Base-by-base conservation (phyloP, 306 rosid species). In the Vicia villosa region DNA sequence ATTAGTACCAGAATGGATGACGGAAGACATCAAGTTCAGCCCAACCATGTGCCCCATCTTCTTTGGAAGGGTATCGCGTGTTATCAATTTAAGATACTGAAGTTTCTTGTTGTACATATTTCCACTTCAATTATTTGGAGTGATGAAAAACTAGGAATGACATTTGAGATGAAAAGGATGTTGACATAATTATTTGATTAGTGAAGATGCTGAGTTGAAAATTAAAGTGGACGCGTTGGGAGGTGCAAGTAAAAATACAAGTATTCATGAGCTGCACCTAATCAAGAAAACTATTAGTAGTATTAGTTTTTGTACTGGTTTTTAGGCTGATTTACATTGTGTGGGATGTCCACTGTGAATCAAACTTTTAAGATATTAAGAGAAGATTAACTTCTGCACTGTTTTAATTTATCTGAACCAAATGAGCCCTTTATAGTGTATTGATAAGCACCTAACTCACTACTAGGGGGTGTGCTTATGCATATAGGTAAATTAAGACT, bases 1-100 rank as follows among this genome's bases (percentile, higher is more conserved):
- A 76, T 87, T 83, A 51, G 99, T 92, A 4, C 99, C 97, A 50
- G 95, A 84, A 73, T 94, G 99, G 99, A 91, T 91, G 97, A 84
- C 83, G 77, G 97, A 86, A 38, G 89, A 75, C 66, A 86, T 91
- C 72, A 80, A 84, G 81, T 91, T 94, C 87, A 94, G 95, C 76
- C 80, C 86, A 58, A 85, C 77, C 68, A 94, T 94, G 99, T 90
- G 87, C 54, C 86, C 91, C 20, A 75, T 77, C 65, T 91, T 94
- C 86, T 91, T 90, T 11, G 86, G 87, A 78, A 84, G 91, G 80
- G 70, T 94, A 58, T 84, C 85, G 15, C 79, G 63, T 68, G 89
- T 88, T 37, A 79, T 91, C 66, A 90, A 88, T 66, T 77, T 80
- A 66, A 77, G 69, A 34, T 56, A 40, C 62, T 79, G 40, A 56